Percentiles rank a stretch among this genome's conserved stretches.
These are phyloP conservation scores for Saprolegnia diclina DNA, from an alignment of 352 stramenopile genomes.

Conservation along the genomic window DNA sequence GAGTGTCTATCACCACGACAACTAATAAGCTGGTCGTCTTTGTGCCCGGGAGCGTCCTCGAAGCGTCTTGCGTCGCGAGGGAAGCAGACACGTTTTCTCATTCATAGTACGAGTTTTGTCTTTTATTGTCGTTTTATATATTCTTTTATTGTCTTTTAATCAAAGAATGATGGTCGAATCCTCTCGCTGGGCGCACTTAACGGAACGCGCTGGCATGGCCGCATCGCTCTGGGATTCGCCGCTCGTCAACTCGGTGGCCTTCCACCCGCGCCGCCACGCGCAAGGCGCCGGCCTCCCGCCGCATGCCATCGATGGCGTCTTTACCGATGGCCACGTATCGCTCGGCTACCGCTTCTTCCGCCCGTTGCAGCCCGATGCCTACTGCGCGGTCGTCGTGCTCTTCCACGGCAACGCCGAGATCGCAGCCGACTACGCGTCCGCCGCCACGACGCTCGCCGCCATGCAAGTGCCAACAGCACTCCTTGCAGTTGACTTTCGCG, in stretches of 20 bases:
- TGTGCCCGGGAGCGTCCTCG: too few relatives aligned
- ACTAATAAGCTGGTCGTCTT: too few relatives aligned
- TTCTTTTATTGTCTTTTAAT: too few relatives aligned
- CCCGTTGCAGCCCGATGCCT: slow-evolving; percentile 2
- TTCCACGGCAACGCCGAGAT: slow-evolving; percentile 28
- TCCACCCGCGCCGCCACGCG: slow-evolving; percentile 16
- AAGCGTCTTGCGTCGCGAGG: too few relatives aligned
- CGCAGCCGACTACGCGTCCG: slow-evolving; percentile 20
- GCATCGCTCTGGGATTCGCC: slow-evolving; percentile 23
- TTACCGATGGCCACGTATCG: background rate
- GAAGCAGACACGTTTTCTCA: too few relatives aligned
- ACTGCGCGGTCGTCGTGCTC: slow-evolving; percentile 11
- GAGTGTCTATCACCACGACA: too few relatives aligned
- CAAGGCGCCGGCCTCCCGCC: background rate
- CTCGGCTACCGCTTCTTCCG: slow-evolving; percentile 26
- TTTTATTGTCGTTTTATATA: too few relatives aligned
- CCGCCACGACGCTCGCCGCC: background rate
- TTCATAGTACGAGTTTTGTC: too few relatives aligned
- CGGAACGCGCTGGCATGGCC: background rate
- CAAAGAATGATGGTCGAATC: too few relatives aligned
- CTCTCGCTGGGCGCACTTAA: background rate
- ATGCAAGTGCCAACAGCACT: slow-evolving; percentile 10
- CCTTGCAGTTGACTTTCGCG: slow-evolving; percentile 21
- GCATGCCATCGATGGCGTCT: slow-evolving; percentile 20
- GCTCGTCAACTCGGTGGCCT: slow-evolving; percentile 24